Evolutionary conservation across 1,139 yeast species (phyloP).

Genomic region (Saccharomyces hybrid): DNA sequence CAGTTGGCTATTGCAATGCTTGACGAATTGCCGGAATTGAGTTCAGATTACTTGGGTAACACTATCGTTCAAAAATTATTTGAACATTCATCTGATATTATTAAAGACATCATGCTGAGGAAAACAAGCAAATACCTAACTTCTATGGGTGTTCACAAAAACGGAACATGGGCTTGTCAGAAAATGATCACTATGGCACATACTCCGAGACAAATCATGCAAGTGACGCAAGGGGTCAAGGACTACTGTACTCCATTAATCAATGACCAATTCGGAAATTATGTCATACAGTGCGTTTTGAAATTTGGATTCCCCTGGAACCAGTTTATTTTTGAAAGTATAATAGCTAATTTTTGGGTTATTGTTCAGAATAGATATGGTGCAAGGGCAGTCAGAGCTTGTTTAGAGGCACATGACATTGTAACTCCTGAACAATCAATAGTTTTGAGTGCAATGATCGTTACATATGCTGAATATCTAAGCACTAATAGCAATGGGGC

Average conservation of each 20-base stretch:
- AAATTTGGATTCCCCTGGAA: slow-evolving; percentile 85
- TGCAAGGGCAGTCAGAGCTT: slow-evolving; percentile 89
- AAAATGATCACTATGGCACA: slow-evolving; percentile 76
- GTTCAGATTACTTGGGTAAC: slow-evolving; percentile 91
- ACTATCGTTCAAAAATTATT: slow-evolving; percentile 91
- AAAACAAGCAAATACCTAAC: slow-evolving; percentile 75
- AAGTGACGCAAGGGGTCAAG: slow-evolving; percentile 63
- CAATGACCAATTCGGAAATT: slow-evolving; percentile 94
- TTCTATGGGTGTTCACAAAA: slow-evolving; percentile 90
- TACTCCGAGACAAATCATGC: slow-evolving; percentile 59
- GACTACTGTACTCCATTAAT: slow-evolving; percentile 83
- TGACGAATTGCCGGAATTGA: slow-evolving; percentile 82
- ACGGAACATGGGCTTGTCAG: slow-evolving; percentile 99
- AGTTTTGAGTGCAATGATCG: slow-evolving; percentile 72
- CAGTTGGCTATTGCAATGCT: slow-evolving; percentile 79
- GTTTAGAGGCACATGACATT: slow-evolving; percentile 64
- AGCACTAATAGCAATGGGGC: slow-evolving; percentile 86
- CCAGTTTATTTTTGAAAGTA: slow-evolving; percentile 81
- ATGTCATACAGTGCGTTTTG: slow-evolving; percentile 89
- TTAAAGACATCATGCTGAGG: slow-evolving; percentile 76
- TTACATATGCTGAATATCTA: slow-evolving; percentile 70
- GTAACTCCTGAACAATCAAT: slow-evolving; percentile 61
- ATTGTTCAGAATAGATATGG: slow-evolving; percentile 90
- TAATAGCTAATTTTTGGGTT: slow-evolving; percentile 69
- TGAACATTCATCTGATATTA: slow-evolving; percentile 58